Evolutionary conservation across 306 rosid species (phyloP).

Genomic region (Begonia fuchsioides): DNA sequence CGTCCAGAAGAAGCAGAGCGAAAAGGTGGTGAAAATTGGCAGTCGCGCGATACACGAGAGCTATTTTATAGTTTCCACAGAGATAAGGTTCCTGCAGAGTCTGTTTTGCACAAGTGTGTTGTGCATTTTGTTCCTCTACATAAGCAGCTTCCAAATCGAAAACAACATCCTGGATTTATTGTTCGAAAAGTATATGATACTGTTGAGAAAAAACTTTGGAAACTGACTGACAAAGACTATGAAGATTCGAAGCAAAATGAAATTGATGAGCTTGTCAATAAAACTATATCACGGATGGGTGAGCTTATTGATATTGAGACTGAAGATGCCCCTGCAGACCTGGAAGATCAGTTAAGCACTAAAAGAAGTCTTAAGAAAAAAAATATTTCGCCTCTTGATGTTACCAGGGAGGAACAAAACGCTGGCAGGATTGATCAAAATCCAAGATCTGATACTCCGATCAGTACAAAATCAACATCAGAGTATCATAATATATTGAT

Average conservation of each 20-base stretch:
- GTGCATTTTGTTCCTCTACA: slow-evolving; percentile 78
- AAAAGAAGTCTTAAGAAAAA: slow-evolving; percentile 49
- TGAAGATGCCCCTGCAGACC: slow-evolving; percentile 36
- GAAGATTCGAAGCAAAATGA: slow-evolving; percentile 72
- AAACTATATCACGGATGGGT: slow-evolving; percentile 50
- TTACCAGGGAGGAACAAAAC: slow-evolving; percentile 53
- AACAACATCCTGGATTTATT: slow-evolving; percentile 86
- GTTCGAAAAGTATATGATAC: slow-evolving; percentile 88
- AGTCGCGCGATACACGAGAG: slow-evolving; percentile 83
- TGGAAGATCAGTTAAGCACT: slow-evolving; percentile 45
- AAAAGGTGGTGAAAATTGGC: slow-evolving; percentile 81
- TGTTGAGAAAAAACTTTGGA: slow-evolving; percentile 84
- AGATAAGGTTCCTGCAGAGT: slow-evolving; percentile 90
- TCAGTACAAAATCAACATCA: slow-evolving; percentile 30
- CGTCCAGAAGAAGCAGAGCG: slow-evolving; percentile 96
- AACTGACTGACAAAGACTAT: slow-evolving; percentile 75
- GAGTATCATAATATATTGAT: slow-evolving; percentile 42
- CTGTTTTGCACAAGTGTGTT: slow-evolving; percentile 90
- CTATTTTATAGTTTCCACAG: slow-evolving; percentile 94
- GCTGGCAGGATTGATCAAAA: slow-evolving; percentile 32
- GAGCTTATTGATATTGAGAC: slow-evolving; percentile 67
- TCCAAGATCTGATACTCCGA: slow-evolving; percentile 64
- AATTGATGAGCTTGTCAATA: slow-evolving; percentile 71
- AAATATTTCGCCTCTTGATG: slow-evolving; percentile 55
- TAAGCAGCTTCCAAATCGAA: slow-evolving; percentile 79